phyloP scores from a whole-genome alignment of 2,329 filamentous ascomycete genomes.

The Apiospora saccharicola region DNA sequence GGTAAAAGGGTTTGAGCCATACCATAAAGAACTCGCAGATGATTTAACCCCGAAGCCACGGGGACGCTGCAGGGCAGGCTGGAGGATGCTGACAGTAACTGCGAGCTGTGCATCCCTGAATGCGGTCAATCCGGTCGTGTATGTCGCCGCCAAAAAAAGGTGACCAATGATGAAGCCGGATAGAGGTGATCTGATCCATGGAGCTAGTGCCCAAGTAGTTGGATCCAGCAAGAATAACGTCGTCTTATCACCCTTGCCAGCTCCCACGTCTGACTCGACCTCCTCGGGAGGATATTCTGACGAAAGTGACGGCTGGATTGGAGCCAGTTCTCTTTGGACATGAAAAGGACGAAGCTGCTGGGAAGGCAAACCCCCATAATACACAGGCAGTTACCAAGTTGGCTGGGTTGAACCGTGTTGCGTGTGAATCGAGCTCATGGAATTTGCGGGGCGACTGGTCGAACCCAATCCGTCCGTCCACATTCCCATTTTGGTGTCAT shows the following conservation, averaged over 20 bases:
- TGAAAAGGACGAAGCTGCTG: not conserved
- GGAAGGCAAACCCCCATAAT: not conserved
- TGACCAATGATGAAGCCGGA: slow-evolving; percentile 7
- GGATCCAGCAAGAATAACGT: slow-evolving; percentile 3
- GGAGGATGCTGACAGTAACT: not conserved
- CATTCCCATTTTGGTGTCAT: slow-evolving; percentile 24
- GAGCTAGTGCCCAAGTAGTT: slow-evolving; percentile 20
- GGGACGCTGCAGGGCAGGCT: not conserved
- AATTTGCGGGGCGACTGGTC: slow-evolving; percentile 24
- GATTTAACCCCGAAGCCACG: not conserved
- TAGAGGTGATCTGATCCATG: slow-evolving; percentile 12
- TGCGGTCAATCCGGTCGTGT: slow-evolving; percentile 11
- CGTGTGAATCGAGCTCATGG: not conserved
- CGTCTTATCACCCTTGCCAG: slow-evolving; percentile 13
- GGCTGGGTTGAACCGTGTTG: not conserved
- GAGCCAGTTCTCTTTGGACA: not conserved
- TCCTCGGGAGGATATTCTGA: not conserved
- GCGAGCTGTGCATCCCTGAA: slow-evolving; percentile 11
- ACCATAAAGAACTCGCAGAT: not conserved
- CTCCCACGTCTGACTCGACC: slow-evolving; percentile 19
- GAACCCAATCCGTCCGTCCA: slow-evolving; percentile 21
- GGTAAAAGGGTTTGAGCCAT: not conserved
- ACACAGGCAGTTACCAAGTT: not conserved
- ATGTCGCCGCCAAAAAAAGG: slow-evolving; percentile 6
- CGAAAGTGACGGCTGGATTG: not conserved